Evolutionary conservation across 345 rosid genomes (phyloP), one percentile per base, ranked within the genome.

Genomic region (Salix dunnii): DNA sequence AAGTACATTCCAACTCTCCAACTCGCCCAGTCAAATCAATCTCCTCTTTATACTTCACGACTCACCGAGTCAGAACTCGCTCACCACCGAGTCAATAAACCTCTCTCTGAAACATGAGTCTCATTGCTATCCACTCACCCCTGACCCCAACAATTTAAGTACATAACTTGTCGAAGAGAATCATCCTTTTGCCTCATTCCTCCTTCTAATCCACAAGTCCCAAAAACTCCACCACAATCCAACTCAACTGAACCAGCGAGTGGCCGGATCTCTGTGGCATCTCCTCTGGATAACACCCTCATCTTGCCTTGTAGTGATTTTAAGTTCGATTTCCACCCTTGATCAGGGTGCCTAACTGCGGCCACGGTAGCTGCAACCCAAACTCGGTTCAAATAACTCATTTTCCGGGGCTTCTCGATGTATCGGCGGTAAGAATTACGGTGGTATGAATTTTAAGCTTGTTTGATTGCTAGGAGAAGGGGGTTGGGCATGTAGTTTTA

Each of bases 101-200:
- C 43, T 40, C 43, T 40, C 14, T 40, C 43, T 40, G 11, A 40
- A 40, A 40, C 43, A 40, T 2, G 46, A 40, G 13, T 40, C 46
- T 40, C 46, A 13, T 40, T 10, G 14, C 46, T 10, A 40, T 16
- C 46, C 35, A 3, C 43, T 80, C 71, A 80, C 18, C 90, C 88
- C 82, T 89, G 97, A 28, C 94, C 92, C 98, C 98, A 94, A 83
- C 99, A 95, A 75, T 85, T 93, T 46, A 95, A 77, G 88, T 89
- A 91, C 99, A 95, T 95, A 67, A 93, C 94, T 53, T 81, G 89
- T 23, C 89, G 90, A 75, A 93, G 67, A 17, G 98, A 88, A 64
- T 93, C 99, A 17, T 95, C 99, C 4, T 76, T 89, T 79, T 20
- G 78, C 70, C 25, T 77, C 65, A n/a, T 76, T 46, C 62, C 42